phyloP scores from a whole-genome alignment of 139 green algal genomes.

The Chlorella sorokiniana region DNA sequence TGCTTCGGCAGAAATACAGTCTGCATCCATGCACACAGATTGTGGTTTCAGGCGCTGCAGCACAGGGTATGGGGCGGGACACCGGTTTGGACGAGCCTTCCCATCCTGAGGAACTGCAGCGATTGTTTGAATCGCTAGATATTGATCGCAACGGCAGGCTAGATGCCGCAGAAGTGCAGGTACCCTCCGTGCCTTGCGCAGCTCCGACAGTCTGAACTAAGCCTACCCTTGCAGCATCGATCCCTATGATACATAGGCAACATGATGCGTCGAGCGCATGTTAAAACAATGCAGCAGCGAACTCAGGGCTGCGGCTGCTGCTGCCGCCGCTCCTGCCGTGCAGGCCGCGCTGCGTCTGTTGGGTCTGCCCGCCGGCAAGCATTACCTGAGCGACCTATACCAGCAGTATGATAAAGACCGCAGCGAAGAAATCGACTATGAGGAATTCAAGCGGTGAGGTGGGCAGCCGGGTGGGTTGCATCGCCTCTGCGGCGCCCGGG shows the following conservation, averaged over 20 bases:
- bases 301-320: background rate
- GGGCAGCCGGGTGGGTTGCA: background rate
- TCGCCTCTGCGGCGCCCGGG: background rate
- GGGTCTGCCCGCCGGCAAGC: constrained; percentile 18
- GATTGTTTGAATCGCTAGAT: background rate
- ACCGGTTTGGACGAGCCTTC: background rate
- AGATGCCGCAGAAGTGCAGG: background rate
- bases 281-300: background rate
- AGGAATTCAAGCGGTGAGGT: constrained; percentile 14
- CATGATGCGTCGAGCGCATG: too few species aligned
- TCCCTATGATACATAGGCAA: background rate
- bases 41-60: too few species aligned
- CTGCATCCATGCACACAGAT: too few species aligned
- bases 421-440: background rate
- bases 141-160: background rate
- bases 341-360: constrained; percentile 32
- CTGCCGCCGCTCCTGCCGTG: background rate
- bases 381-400: constrained; percentile 23
- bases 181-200: background rate
- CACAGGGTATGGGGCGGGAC: background rate
- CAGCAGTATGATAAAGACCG: constrained; percentile 38
- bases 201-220: too few species aligned
- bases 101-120: background rate
- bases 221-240: background rate
- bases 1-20: too few species aligned